Evolutionary conservation across 2,329 filamentous ascomycete species (phyloP).

Genomic region (Colletotrichum scovillei): DNA sequence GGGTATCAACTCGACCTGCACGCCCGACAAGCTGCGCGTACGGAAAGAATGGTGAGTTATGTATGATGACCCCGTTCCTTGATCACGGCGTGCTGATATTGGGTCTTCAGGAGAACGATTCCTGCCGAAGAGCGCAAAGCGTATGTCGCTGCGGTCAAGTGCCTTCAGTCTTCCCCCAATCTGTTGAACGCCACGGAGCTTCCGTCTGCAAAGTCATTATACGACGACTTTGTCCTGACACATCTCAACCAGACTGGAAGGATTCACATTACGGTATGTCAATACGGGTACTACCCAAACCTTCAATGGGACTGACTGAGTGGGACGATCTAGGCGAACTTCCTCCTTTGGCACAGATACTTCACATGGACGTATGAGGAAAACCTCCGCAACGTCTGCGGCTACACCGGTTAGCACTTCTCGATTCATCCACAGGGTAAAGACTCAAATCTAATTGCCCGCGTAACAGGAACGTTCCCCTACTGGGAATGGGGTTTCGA

Average conservation of each 20-base stretch:
- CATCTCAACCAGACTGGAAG: conserved; percentile 32
- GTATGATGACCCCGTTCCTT: background rate
- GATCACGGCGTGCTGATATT: background rate
- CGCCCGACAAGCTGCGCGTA: conserved; percentile 18
- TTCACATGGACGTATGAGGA: conserved; percentile 23
- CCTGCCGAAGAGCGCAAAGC: conserved; percentile 37
- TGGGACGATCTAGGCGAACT: conserved; percentile 1
- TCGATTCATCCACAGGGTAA: background rate
- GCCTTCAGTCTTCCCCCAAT: conserved; percentile 39
- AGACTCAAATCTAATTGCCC: background rate
- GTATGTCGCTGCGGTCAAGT: conserved; percentile 41
- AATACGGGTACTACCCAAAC: background rate
- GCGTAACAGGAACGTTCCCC: conserved; percentile 27
- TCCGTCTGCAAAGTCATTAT: conserved; percentile 36
- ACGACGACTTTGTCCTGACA: conserved; percentile 36
- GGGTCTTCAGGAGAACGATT: conserved; percentile 36
- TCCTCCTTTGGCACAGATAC: conserved; percentile 32
- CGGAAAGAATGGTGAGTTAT: conserved; percentile 25
- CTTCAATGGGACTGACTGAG: background rate
- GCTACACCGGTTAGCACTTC: conserved; percentile 35
- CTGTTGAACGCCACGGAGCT: background rate
- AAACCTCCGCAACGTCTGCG: conserved; percentile 29
- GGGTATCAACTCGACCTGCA: conserved; percentile 1
- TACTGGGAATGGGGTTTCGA: conserved; percentile 24
- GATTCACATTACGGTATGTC: conserved; percentile 28